Evolutionary conservation across 2,329 filamentous ascomycete genomes (phyloP).

Genomic region (Aspergillus quadrilineatus): DNA sequence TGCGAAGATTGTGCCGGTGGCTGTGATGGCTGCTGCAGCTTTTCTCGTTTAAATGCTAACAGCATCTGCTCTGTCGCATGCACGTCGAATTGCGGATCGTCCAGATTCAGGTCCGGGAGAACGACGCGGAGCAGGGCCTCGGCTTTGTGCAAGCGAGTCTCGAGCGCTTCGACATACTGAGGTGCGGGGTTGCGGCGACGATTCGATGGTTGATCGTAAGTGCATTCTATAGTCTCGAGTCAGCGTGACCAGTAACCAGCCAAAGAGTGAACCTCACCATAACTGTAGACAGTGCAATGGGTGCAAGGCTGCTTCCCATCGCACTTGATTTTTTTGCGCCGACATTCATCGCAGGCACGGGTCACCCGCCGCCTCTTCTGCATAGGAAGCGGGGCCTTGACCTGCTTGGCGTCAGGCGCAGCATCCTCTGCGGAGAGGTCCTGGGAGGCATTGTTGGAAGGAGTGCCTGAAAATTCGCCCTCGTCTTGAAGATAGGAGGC

Average conservation of each 20-base stretch:
- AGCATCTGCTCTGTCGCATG: constrained; percentile 67
- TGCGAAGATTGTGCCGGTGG: background rate
- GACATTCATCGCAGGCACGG: constrained; percentile 77
- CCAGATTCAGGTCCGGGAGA: constrained; percentile 79
- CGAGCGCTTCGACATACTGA: constrained; percentile 88
- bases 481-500: constrained; percentile 24
- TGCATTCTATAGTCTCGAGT: constrained; percentile 67
- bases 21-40: constrained; percentile 17
- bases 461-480: constrained; percentile 11
- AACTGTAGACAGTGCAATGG: constrained; percentile 97
- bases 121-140: constrained; percentile 76
- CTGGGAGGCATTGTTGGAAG: constrained; percentile 16
- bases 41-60: constrained; percentile 45
- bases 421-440: constrained; percentile 23
- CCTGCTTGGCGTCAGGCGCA: constrained; percentile 26
- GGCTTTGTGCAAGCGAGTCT: constrained; percentile 77
- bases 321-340: constrained; percentile 84
- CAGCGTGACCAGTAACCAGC: background rate
- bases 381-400: constrained; percentile 51
- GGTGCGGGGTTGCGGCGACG: constrained; percentile 85
- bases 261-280: constrained; percentile 63
- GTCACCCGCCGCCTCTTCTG: constrained; percentile 78
- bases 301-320: constrained; percentile 87
- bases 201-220: constrained; percentile 93
- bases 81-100: constrained; percentile 79